Conservation (phyloP, 306 rosid species). For the Abrus precatorius region DNA sequence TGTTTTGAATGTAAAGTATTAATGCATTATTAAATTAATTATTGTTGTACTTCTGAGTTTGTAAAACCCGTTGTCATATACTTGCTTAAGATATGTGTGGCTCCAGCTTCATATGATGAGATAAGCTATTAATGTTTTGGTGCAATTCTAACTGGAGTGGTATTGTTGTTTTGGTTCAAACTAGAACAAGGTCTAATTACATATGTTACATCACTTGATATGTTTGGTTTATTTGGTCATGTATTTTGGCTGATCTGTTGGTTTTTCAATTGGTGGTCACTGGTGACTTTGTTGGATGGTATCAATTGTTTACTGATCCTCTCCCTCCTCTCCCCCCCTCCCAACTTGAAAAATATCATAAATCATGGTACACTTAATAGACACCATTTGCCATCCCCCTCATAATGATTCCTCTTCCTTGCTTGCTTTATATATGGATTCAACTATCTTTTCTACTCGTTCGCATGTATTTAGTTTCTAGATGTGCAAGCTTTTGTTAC, state of each 20-base stretch:
- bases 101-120: slow-evolving; percentile 36
- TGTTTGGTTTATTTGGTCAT: slow-evolving; percentile 44
- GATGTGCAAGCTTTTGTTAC: slow-evolving; percentile 17
- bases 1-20: slow-evolving; percentile 7
- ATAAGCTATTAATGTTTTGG: slow-evolving; percentile 22
- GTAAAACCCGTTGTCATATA: slow-evolving; percentile 16
- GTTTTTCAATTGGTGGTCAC: slow-evolving; percentile 28
- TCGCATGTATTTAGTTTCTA: slow-evolving; percentile 12
- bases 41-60: slow-evolving; percentile 19
- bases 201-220: slow-evolving; percentile 38
- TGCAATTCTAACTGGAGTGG: slow-evolving; percentile 2
- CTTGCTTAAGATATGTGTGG: slow-evolving; percentile 15
- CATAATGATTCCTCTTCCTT: slow-evolving; percentile 12
- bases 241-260: slow-evolving; percentile 38
- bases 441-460: not conserved
- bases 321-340: not conserved
- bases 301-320: slow-evolving; percentile 17
- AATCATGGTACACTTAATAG: not conserved
- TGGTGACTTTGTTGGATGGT: slow-evolving; percentile 21
- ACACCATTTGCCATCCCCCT: not conserved
- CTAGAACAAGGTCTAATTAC: slow-evolving; percentile 27
- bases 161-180: slow-evolving; percentile 35
- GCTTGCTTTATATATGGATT: slow-evolving; percentile 12
- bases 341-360: not conserved
- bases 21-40: slow-evolving; percentile 10